A percentile compares a stretch with the other conserved stretches of the same genome.
Conservation (phyloP, 2,329 filamentous ascomycete species). For the Exophiala sp. region DNA sequence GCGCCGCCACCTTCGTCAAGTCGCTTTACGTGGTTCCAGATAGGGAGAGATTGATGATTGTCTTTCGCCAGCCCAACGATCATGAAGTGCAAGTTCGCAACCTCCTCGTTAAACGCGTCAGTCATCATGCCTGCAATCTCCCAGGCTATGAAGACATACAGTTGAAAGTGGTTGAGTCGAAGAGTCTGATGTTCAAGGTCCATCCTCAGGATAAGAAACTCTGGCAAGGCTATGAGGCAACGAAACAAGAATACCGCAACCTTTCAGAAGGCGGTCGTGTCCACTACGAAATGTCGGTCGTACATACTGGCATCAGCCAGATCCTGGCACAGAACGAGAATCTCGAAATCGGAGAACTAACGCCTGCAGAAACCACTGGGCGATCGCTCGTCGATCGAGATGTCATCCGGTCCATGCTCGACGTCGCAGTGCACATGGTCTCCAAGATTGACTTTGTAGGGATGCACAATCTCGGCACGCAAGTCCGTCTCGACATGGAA, state of each 20-base stretch:
- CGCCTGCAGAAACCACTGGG: conserved; percentile 31
- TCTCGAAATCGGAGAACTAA: conserved; percentile 35
- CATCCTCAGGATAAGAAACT: conserved; percentile 26
- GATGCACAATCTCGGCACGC: conserved; percentile 24
- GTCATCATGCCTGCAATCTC: conserved; percentile 29
- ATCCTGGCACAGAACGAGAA: conserved; percentile 33
- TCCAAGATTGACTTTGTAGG: conserved; percentile 38
- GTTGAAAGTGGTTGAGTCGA: conserved; percentile 36
- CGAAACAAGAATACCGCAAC: conserved; percentile 24
- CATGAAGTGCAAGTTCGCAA: conserved; percentile 23
- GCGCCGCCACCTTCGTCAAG: conserved; percentile 32
- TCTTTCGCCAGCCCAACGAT: conserved; percentile 27
- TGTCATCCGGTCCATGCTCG: conserved; percentile 29
- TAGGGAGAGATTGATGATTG: conserved; percentile 30
- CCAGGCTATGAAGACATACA: conserved; percentile 22
- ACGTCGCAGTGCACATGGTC: conserved; percentile 34
- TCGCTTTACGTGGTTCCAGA: conserved; percentile 34
- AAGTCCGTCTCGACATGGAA: conserved; percentile 10
- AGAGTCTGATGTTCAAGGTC: conserved; percentile 33
- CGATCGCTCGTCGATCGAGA: conserved; percentile 30
- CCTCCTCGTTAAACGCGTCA: conserved; percentile 14
- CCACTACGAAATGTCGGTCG: conserved; percentile 39
- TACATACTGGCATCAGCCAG: conserved; percentile 35
- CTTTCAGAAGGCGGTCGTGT: conserved; percentile 34
- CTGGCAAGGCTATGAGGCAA: conserved; percentile 31